Base-by-base conservation (phyloP, 176 grass and related monocot genomes). In the Bromus sterilis region DNA sequence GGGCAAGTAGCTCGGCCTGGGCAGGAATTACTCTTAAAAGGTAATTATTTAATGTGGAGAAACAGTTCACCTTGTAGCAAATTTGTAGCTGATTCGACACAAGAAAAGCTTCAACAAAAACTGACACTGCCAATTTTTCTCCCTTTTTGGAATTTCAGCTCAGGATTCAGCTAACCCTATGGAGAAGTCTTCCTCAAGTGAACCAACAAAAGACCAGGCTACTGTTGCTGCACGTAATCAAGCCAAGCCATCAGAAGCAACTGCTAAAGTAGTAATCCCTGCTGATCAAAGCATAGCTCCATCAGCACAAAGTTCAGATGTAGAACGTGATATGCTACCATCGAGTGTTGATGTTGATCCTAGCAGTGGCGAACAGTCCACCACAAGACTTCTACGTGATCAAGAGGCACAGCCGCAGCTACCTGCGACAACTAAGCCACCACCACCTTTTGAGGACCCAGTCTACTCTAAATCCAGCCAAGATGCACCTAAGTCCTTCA, bases 181-280 rank as follows among this genome's bases (percentile, higher is more conserved):
- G 59, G 35, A 35, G 7, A 77, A 77, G 14, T 31, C 56, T 81
- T 81, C 29, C 14, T 75, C 35, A 1, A 43, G 8, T 62, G 56
- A 78, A 28, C 75, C 56, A 78, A 21, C 6, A 41, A 40, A 41
- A 41, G 75, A 78, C 61, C 36, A 78, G 15, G 2, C 15, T 42
- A 43, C 25, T 43, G 36, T 78, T 67, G 0, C 26, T 67, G 6
- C 28, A 75, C 36, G 28, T 49, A 61, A 67, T 75, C 44, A 86
- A 80, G 34, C 13, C 84, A 86, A 74, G 77, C 46, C n/a, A 7
- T 55, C 16, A 16, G 77, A 57, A 57, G 49, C 48, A 76, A 35
- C 48, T 34, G 32, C 21, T 76, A 32, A 76, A 76, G 73, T 37
- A 76, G 49, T 25, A 15, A 36, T 5, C 49, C 28, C 44, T 53